These are phyloP conservation scores for Dalbergia cultrata DNA, from an alignment of 306 rosid genomes.

Conservation along the genomic window DNA sequence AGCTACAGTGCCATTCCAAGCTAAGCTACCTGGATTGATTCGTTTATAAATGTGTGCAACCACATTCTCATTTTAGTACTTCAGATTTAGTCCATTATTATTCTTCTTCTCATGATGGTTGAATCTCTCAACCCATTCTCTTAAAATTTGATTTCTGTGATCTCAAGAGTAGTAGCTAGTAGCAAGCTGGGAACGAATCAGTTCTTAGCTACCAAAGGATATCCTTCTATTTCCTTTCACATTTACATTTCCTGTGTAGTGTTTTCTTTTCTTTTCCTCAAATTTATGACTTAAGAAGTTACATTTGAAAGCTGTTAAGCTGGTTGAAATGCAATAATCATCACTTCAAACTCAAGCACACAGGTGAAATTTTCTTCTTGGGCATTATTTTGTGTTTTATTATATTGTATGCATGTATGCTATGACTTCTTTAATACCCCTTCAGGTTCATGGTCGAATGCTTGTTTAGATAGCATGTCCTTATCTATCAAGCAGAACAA, in stretches of 20 bases:
- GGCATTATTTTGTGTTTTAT: neutral
- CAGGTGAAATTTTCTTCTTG: constrained; percentile 32
- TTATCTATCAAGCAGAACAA: neutral
- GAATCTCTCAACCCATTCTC: neutral
- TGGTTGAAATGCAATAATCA: constrained; percentile 7
- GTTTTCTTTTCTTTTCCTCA: neutral
- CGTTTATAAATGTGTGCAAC: constrained; percentile 8
- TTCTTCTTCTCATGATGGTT: constrained; percentile 24
- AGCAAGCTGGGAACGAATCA: neutral
- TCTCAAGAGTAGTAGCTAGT: too few relatives aligned
- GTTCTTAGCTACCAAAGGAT: neutral
- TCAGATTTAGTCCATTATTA: neutral
- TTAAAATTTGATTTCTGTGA: too few relatives aligned
- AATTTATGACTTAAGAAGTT: neutral
- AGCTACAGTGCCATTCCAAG: constrained; percentile 13
- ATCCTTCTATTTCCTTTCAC: constrained; percentile 5
- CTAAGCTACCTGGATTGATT: neutral
- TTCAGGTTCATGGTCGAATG: neutral
- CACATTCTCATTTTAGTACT: neutral
- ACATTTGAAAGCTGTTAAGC: constrained; percentile 22
- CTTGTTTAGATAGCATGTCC: neutral
- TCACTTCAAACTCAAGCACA: constrained; percentile 34
- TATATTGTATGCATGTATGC: neutral
- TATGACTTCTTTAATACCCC: neutral
- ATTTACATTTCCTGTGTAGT: neutral